Percentiles rank a stretch among this genome's conserved stretches.
Evolutionary conservation across 2,329 filamentous ascomycete species (phyloP).

Genomic region (Alternaria hordeiaustralica): DNA sequence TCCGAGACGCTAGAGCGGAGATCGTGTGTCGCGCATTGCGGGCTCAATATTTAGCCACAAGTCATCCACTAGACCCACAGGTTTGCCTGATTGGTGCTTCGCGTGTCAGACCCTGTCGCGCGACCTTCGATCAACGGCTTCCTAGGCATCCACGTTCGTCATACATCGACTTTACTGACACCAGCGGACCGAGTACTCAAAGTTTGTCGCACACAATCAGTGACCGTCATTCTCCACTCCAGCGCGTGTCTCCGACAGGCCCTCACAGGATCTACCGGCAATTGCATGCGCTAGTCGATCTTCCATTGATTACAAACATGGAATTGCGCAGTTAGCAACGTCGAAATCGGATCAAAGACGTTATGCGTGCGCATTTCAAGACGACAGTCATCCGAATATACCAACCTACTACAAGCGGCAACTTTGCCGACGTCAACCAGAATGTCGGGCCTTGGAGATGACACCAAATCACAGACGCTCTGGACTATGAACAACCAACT

Average conservation of each 20-base stretch:
- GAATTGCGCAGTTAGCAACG: conserved; percentile 15
- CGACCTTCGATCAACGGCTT: not conserved
- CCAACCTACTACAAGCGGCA: not conserved
- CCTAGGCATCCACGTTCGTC: conserved; percentile 8
- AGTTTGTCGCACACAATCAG: not conserved
- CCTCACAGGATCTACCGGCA: not conserved
- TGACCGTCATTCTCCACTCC: not conserved
- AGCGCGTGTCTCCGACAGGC: not conserved
- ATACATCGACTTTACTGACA: not conserved
- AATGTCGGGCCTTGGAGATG: conserved; percentile 19
- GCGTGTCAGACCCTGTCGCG: not conserved
- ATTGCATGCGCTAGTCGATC: conserved; percentile 6
- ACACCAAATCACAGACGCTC: conserved; percentile 7
- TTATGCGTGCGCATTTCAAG: conserved; percentile 1
- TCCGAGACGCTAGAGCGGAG: not conserved
- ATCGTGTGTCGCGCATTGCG: not conserved
- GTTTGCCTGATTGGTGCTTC: not conserved
- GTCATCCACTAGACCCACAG: conserved; percentile 5
- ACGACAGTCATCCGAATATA: not conserved
- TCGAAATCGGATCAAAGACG: not conserved
- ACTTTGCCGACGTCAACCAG: not conserved
- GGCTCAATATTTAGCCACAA: conserved; percentile 5
- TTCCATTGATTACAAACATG: conserved; percentile 10
- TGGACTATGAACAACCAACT: conserved; percentile 23
- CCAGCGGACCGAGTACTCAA: not conserved